Percentiles rank a stretch among this genome's conserved stretches.
These are phyloP conservation scores for Aureobasidium zeae DNA, from an alignment of 2,329 filamentous ascomycete species.

Conservation along the genomic window DNA sequence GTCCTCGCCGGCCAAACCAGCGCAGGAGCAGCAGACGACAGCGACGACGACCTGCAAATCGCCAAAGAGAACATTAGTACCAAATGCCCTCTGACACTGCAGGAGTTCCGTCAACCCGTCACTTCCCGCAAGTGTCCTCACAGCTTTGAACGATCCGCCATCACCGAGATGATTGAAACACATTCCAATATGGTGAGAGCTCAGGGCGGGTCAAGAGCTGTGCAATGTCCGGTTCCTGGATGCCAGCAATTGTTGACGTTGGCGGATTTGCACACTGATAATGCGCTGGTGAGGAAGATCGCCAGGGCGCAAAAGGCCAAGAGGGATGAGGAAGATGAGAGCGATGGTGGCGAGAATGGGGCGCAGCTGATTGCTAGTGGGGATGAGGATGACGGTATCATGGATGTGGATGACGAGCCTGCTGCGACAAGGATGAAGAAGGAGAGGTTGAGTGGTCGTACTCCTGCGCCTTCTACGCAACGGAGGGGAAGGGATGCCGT, in stretches of 20 bases:
- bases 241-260: constrained; percentile 48
- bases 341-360: constrained; percentile 25
- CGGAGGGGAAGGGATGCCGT: constrained; percentile 1
- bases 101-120: constrained; percentile 55
- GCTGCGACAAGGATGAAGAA: constrained; percentile 13
- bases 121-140: constrained; percentile 61
- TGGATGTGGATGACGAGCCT: constrained; percentile 21
- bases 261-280: constrained; percentile 49
- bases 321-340: constrained; percentile 38
- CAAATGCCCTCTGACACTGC: constrained; percentile 60
- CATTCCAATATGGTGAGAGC: constrained; percentile 12
- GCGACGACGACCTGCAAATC: constrained; percentile 61
- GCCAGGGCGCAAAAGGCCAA: constrained; percentile 43
- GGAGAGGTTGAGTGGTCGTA: constrained; percentile 12
- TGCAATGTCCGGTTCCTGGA: constrained; percentile 56
- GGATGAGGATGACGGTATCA: constrained; percentile 21
- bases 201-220: constrained; percentile 24
- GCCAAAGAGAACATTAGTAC: constrained; percentile 54
- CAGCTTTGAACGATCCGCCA: constrained; percentile 58
- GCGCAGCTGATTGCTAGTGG: constrained; percentile 25
- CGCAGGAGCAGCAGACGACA: constrained; percentile 29
- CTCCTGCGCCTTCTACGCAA: not conserved
- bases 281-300: constrained; percentile 49
- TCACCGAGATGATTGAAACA: constrained; percentile 44
- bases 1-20: constrained; percentile 36